Base-by-base conservation (phyloP, 1,284 basidiomycete genomes). In the Cryptococcus sp. region DNA sequence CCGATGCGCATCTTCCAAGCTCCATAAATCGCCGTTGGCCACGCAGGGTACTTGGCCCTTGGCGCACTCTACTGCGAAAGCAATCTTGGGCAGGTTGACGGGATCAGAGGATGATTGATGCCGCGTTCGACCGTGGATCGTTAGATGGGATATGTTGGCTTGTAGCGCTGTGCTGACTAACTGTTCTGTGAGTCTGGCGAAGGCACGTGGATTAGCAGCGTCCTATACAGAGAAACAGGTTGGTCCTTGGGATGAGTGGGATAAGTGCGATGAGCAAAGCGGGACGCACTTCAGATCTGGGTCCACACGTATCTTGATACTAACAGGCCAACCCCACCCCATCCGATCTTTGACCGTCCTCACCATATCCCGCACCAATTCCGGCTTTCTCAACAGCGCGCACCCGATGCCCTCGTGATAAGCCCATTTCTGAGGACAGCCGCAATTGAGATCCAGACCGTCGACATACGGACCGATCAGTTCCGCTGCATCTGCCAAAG, bases 261-360 rank as follows among this genome's bases (percentile, higher is more conserved):
- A 45, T 7, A 8, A 16, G 40, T n/a, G n/a, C n/a, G n/a, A n/a
- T n/a, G n/a, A n/a, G 39, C 27, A 5, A 22, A 19, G n/a, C 19
- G 5, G n/a, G 15, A 72, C 76, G 57, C 61, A 81, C 79, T 74
- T 69, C 20, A 78, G 69, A 60, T 85, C 82, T 6, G 75, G 67
- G 68, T 85, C 84, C 15, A 85, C 77, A 10, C 85, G 77, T 52
- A 86, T 85, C 75, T 86, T 86, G 62, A 86, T 81, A 50, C 79
- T 81, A 30, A 86, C 82, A n/a, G 82, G 82, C 63, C 80, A 85
- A 15, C 71, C 69, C 73, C 80, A 80, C 0, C 83, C 84, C 52
- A 84, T 73, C 3, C 83, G 72, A 50, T 78, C 81, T 56, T 84
- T 82, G n/a, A 82, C 81, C 0, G 78, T 69, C 15, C 81, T 73